Percentiles rank a stretch among this genome's conserved stretches.
phyloP scores from a whole-genome alignment of 805 yeast genomes.

The Hemisphaericaspora nanyangensis region DNA sequence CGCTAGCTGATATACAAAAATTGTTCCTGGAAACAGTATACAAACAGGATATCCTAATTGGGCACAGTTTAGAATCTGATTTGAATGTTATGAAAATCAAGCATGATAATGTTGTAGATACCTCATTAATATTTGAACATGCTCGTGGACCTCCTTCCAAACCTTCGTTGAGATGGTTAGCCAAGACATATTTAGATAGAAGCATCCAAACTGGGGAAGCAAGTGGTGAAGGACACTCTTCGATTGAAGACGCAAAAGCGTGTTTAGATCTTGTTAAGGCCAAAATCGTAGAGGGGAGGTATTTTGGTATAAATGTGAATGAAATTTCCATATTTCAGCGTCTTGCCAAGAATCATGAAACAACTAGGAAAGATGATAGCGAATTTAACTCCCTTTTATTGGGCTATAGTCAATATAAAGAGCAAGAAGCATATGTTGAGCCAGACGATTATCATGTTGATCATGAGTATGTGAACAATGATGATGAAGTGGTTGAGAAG shows the following conservation, averaged over 20 bases:
- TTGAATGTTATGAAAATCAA: conserved; percentile 63
- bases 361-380: neutral
- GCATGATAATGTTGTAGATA: conserved; percentile 78
- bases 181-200: conserved; percentile 49
- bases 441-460: conserved; percentile 14
- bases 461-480: conserved; percentile 46
- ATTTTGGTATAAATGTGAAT: conserved; percentile 49
- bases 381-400: conserved; percentile 16
- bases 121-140: conserved; percentile 73
- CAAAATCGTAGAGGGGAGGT: conserved; percentile 63
- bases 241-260: conserved; percentile 79
- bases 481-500: conserved; percentile 53
- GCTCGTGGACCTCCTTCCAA: conserved; percentile 78
- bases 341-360: conserved; percentile 8
- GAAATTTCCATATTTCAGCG: conserved; percentile 23
- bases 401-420: conserved; percentile 20
- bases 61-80: conserved; percentile 89
- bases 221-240: conserved; percentile 66
- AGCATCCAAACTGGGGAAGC: conserved; percentile 63
- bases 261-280: conserved; percentile 73
- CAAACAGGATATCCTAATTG: conserved; percentile 64
- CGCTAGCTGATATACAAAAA: conserved; percentile 63
- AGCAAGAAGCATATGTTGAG: conserved; percentile 14
- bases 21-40: conserved; percentile 47
- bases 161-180: conserved; percentile 73